Conservation (phyloP, 495 filamentous ascomycete genomes). For the Hypoxylon subgilvum region DNA sequence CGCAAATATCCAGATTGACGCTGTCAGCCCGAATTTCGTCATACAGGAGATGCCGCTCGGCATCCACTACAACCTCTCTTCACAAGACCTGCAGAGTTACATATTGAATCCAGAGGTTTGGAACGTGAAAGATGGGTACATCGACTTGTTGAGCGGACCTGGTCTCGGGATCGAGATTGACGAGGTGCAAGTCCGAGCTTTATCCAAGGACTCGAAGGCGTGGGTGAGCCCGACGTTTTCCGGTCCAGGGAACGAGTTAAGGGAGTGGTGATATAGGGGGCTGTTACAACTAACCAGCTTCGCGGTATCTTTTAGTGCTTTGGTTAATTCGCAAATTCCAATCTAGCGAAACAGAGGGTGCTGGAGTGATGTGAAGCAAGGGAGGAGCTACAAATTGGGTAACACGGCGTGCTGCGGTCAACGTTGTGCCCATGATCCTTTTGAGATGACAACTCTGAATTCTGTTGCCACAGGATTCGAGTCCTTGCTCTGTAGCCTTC, state of each 20-base stretch:
- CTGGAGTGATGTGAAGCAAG: too few relatives aligned
- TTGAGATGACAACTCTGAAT: too few relatives aligned
- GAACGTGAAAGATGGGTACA: constrained; percentile 69
- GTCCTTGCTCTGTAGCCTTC: too few relatives aligned
- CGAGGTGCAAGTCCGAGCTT: constrained; percentile 63
- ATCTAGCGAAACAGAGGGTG: too few relatives aligned
- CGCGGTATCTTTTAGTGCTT: too few relatives aligned
- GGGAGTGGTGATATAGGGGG: constrained; percentile 72
- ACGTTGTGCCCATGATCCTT: too few relatives aligned
- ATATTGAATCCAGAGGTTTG: constrained; percentile 68
- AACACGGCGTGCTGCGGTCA: too few relatives aligned
- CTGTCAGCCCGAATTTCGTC: constrained; percentile 70
- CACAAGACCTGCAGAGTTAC: constrained; percentile 72
- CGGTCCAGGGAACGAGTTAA: constrained; percentile 71
- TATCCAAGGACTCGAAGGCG: constrained; percentile 38
- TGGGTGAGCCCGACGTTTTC: constrained; percentile 65
- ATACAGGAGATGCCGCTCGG: constrained; percentile 84
- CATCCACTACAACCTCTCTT: constrained; percentile 77
- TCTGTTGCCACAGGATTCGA: too few relatives aligned
- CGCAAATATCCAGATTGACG: constrained; percentile 72
- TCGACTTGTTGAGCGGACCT: constrained; percentile 64
- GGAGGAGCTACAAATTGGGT: too few relatives aligned
- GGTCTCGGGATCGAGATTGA: constrained; percentile 79
- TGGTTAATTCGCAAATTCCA: too few relatives aligned
- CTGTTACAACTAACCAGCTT: too few relatives aligned